phyloP scores from a whole-genome alignment of 768 basidiomycete genomes.

The Pleurotus platypus region DNA sequence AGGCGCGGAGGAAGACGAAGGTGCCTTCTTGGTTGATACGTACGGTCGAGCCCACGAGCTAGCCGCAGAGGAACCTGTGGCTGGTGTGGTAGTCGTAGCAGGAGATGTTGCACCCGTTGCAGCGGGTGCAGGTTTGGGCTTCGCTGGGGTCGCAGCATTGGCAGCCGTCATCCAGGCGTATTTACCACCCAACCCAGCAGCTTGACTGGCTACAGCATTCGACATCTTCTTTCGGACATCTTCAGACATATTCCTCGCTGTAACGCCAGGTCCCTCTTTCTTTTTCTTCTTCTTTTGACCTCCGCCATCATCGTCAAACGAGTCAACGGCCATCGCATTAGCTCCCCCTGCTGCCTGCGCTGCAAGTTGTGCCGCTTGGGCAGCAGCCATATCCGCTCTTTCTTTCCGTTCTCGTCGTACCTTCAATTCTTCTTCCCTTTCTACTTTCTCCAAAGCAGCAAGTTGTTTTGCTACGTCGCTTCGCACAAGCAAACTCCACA shows the following conservation, averaged over 20 bases:
- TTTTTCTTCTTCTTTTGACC: constrained; percentile 78
- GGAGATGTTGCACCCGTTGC: constrained; percentile 26
- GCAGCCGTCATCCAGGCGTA: constrained; percentile 87
- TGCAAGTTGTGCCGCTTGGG: constrained; percentile 60
- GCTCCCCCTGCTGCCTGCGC: constrained; percentile 47
- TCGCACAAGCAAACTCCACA: constrained; percentile 81
- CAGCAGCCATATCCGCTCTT: constrained; percentile 67
- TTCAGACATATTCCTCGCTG: constrained; percentile 86
- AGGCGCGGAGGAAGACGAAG: constrained; percentile 20
- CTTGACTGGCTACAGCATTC: constrained; percentile 84
- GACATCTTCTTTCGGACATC: constrained; percentile 91
- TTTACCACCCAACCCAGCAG: constrained; percentile 78
- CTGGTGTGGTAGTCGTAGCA: constrained; percentile 21
- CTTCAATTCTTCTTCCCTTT: constrained; percentile 80
- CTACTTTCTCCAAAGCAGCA: constrained; percentile 67
- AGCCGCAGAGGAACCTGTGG: constrained; percentile 18
- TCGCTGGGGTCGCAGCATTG: constrained; percentile 34
- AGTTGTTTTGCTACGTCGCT: constrained; percentile 80
- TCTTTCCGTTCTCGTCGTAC: constrained; percentile 77
- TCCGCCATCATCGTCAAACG: constrained; percentile 43
- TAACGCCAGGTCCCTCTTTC: constrained; percentile 80
- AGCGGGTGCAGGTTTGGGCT: constrained; percentile 31
- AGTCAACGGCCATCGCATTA: constrained; percentile 18
- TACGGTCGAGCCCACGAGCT: constrained; percentile 64
- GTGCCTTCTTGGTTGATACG: constrained; percentile 48